A percentile compares a stretch with the other conserved stretches of the same genome.
phyloP scores from a whole-genome alignment of 2,329 filamentous ascomycete species.

The Davidsoniella neocaledoniae region DNA sequence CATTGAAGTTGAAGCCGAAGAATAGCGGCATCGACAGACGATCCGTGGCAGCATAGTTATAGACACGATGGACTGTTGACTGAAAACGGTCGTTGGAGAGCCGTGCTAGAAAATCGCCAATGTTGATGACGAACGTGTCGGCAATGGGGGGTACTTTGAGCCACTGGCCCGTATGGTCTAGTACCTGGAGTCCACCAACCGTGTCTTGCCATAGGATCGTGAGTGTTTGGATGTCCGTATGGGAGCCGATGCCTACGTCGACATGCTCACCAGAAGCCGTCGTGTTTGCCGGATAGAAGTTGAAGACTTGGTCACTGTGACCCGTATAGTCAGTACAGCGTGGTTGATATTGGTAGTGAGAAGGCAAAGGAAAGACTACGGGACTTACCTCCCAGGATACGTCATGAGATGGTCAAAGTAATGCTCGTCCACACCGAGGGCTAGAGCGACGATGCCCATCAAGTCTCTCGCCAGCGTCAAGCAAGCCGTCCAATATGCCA shows the following conservation, averaged over 20 bases:
- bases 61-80: constrained; percentile 20
- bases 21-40: constrained; percentile 41
- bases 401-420: constrained; percentile 38
- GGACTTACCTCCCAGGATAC: constrained; percentile 27
- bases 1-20: constrained; percentile 36
- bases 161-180: constrained; percentile 15
- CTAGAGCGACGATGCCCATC: constrained; percentile 35
- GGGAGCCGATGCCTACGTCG: constrained; percentile 27
- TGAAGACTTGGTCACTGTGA: constrained; percentile 20
- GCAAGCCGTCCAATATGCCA: constrained; percentile 31
- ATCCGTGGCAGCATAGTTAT: constrained; percentile 24
- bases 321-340: background rate
- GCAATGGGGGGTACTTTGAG: constrained; percentile 15
- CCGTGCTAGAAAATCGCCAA: constrained; percentile 17
- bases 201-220: constrained; percentile 22
- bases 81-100: constrained; percentile 16
- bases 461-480: constrained; percentile 34
- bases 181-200: constrained; percentile 18
- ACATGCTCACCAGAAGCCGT: constrained; percentile 16
- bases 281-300: constrained; percentile 27
- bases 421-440: constrained; percentile 33
- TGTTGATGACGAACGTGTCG: constrained; percentile 17
- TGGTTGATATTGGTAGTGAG: constrained; percentile 15
- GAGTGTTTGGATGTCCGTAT: constrained; percentile 28
- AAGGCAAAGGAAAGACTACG: constrained; percentile 21